Base-by-base conservation (phyloP, 2,329 filamentous ascomycete species). In the Magnaporthiopsis incrustans region DNA sequence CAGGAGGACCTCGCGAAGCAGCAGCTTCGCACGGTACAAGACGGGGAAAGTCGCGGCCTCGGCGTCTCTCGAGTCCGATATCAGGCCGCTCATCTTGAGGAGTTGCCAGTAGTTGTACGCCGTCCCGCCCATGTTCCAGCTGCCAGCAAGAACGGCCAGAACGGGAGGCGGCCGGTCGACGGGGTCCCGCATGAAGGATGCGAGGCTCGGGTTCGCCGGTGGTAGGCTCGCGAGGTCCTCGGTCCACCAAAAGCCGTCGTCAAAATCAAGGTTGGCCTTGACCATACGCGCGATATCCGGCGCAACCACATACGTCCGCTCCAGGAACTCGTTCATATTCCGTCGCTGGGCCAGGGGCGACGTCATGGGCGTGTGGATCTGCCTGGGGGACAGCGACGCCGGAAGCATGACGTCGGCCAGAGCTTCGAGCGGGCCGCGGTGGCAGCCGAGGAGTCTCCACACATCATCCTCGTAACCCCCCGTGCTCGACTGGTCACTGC, bases 161-260 rank as follows among this genome's bases (percentile, higher is more conserved):
- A 83, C 75, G 0, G 82, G 82, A 0, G 83, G 81, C 8, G 80
- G 73, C 33, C 77, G 74, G 15, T 77, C 75, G 14, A 75, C 69
- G 2, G 75, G 70, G 3, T 79, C 76, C 64, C 73, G 74, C 22
- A 72, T 72, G 67, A 77, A 80, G 3, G 71, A 73, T 4, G 78
- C 73, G 12, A 74, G 65, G 4, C 75, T 73, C 5, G 76, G 75
- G 60, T 78, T 79, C 2, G 72, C 67, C 33, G 75, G 74, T 14
- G 78, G 75, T 50, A 78, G 66, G 59, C 70, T 75, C 10, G 77
- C 77, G 30, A 82, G 71, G 66, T 83, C 79, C 60, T 83, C 81
- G 22, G 79, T 81, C 80, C 81, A 83, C 83, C 83, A 86, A 68
- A 86, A 85, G 1, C 77, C 77, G 67, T 86, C 83, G 38, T 81